Percentiles rank a stretch among this genome's conserved stretches.
Conservation (phyloP, 2,329 filamentous ascomycete genomes). For the Trichoderma pleuroti region DNA sequence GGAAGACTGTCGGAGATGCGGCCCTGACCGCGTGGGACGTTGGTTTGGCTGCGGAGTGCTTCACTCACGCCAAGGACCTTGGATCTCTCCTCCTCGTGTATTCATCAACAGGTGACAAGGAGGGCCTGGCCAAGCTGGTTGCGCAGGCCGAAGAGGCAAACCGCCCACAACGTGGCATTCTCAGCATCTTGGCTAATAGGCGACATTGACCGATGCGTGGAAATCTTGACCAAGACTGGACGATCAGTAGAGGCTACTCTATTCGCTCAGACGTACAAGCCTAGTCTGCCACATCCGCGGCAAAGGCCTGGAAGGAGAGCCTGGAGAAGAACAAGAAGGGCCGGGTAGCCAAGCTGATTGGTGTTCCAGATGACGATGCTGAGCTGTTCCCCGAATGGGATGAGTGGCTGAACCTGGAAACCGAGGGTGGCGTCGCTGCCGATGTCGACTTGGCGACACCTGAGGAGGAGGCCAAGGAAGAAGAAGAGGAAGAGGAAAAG, state of each 20-base stretch:
- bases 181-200: slow-evolving; percentile 83
- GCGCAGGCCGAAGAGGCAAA: slow-evolving; percentile 71
- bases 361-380: slow-evolving; percentile 74
- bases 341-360: slow-evolving; percentile 79
- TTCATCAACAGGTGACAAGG: slow-evolving; percentile 76
- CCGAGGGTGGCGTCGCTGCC: slow-evolving; percentile 53
- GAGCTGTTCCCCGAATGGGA: slow-evolving; percentile 98
- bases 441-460: slow-evolving; percentile 16
- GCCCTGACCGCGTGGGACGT: slow-evolving; percentile 86
- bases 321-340: slow-evolving; percentile 82
- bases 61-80: slow-evolving; percentile 83
- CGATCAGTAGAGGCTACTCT: slow-evolving; percentile 82
- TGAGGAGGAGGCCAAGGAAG: slow-evolving; percentile 20
- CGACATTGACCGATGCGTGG: slow-evolving; percentile 76
- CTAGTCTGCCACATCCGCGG: slow-evolving; percentile 67
- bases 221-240: slow-evolving; percentile 74
- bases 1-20: slow-evolving; percentile 95
- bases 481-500: slow-evolving; percentile 23
- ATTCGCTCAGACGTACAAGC: slow-evolving; percentile 94
- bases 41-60: slow-evolving; percentile 85
- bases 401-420: slow-evolving; percentile 78
- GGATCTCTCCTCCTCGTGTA: slow-evolving; percentile 85
- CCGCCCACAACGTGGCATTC: slow-evolving; percentile 87
- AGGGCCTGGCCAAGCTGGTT: slow-evolving; percentile 70
- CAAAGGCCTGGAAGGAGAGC: slow-evolving; percentile 74